Evolutionary conservation across 805 yeast species (phyloP), one percentile per base, ranked within the genome.

Genomic region (Saccharomycopsis sp.): DNA sequence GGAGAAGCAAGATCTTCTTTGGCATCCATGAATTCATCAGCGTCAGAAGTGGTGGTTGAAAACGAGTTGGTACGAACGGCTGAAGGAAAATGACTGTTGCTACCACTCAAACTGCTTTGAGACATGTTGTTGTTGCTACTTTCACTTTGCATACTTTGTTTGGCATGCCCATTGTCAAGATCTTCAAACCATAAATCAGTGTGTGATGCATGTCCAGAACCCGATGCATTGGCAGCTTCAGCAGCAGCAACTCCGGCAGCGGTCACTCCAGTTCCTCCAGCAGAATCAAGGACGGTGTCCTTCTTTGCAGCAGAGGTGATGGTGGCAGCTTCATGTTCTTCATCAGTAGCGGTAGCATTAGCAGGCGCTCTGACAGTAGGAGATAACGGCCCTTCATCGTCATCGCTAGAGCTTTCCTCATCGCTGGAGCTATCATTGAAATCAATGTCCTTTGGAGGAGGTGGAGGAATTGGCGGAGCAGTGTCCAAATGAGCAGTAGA

Each of bases 1-100:
- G 48, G 45, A 9, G 47, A 36, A n/a, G 26, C 30, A 6, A 46
- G 17, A 8, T 46, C 48, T 34, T 46, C 49, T n/a, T 32, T 32
- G 5, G 49, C 49, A 22, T 46, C 49, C 18, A 37, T 43, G 33
- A 46, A 46, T 15, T 29, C 37, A n/a, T n/a, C n/a, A 12, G 31
- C 41, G 13, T 38, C 42, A 3, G 43, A 33, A 4, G 39, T 29
- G 20, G 43, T 32, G 13, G 39, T 39, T 8, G 39, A 23, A 15
- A 44, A 31, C 8, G 39, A 33, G 30, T 37, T 44, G 15, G 45
- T 37, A 26, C 42, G 39, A 4, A 17, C 8, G 16, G 18, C 6
- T 9, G 15, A 9, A 10, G 27, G 27, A n/a, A n/a, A n/a, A n/a
- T n/a, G n/a, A n/a, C n/a, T n/a, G n/a, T n/a, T n/a, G n/a, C n/a